These are phyloP conservation scores for Blastocystis sp. DNA, from an alignment of 352 stramenopile species.

Conservation along the genomic window DNA sequence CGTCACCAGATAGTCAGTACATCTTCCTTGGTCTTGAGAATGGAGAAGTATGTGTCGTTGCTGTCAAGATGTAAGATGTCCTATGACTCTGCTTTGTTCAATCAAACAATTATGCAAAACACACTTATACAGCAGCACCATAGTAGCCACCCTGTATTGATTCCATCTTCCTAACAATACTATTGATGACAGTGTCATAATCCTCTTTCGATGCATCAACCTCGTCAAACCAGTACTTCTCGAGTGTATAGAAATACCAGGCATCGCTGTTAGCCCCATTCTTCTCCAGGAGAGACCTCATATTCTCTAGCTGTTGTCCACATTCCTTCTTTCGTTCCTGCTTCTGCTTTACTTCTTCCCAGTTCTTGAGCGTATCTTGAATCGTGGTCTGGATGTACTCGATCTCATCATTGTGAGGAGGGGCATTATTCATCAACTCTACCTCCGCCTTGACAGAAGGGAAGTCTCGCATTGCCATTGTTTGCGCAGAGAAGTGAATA, in stretches of 20 bases:
- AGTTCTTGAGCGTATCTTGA: background rate
- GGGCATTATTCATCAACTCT: background rate
- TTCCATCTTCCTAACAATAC: background rate
- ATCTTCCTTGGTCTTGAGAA: constrained; percentile 58
- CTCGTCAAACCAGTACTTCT: background rate
- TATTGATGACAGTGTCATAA: background rate
- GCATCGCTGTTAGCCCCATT: background rate
- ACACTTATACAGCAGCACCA: too few relatives aligned
- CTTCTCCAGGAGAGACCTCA: background rate
- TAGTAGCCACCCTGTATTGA: background rate
- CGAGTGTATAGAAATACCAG: background rate
- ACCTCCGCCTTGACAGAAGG: background rate
- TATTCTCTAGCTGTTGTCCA: background rate
- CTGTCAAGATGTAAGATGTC: background rate
- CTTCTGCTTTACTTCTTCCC: background rate
- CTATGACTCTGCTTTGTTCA: background rate
- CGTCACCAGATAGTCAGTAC: constrained; percentile 19
- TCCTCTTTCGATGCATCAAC: background rate
- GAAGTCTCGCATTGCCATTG: background rate
- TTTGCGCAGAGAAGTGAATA: background rate
- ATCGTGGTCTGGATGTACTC: background rate
- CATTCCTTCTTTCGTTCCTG: background rate
- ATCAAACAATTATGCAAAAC: too few relatives aligned
- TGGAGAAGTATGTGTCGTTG: constrained; percentile 52
- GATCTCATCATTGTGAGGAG: background rate